These are phyloP conservation scores for Jamesozyma spencerorum DNA, from an alignment of 805 yeast species.

Conservation along the genomic window DNA sequence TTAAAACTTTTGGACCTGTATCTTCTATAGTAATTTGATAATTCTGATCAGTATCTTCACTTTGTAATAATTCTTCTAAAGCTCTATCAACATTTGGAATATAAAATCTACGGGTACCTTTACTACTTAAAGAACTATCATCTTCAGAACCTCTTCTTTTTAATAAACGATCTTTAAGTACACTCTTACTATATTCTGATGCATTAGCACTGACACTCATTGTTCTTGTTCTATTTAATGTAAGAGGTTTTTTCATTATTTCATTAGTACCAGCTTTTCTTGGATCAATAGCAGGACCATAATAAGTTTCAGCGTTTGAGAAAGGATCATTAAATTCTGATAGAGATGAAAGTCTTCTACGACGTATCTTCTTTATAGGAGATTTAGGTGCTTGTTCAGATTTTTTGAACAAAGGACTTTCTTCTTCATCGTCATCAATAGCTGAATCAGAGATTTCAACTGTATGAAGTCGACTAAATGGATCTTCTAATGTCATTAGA, in stretches of 20 bases:
- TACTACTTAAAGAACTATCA: constrained; percentile 32
- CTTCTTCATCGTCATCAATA: background rate
- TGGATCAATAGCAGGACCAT: constrained; percentile 56
- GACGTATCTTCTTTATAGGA: constrained; percentile 17
- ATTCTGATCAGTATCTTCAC: constrained; percentile 80
- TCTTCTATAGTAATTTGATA: constrained; percentile 81
- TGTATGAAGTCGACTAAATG: background rate
- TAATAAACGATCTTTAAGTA: constrained; percentile 19
- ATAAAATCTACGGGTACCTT: constrained; percentile 42
- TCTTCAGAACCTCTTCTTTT: constrained; percentile 49
- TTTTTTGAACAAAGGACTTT: background rate
- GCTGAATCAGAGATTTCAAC: background rate
- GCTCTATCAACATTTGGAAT: constrained; percentile 71
- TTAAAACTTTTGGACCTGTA: constrained; percentile 72
- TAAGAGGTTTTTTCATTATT: constrained; percentile 1
- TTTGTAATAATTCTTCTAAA: constrained; percentile 52
- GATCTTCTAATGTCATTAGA: background rate
- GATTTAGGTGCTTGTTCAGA: constrained; percentile 64
- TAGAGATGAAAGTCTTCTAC: constrained; percentile 33
- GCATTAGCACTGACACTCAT: constrained; percentile 37
- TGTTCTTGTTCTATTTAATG: constrained; percentile 47
- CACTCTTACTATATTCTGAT: constrained; percentile 16
- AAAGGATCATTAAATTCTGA: constrained; percentile 53
- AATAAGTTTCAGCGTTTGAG: constrained; percentile 59
- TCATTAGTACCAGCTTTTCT: constrained; percentile 19